Percentiles rank a stretch among this genome's conserved stretches.
Evolutionary conservation across 2,329 filamentous ascomycete species (phyloP).

Genomic region (Mariannaea sp.): DNA sequence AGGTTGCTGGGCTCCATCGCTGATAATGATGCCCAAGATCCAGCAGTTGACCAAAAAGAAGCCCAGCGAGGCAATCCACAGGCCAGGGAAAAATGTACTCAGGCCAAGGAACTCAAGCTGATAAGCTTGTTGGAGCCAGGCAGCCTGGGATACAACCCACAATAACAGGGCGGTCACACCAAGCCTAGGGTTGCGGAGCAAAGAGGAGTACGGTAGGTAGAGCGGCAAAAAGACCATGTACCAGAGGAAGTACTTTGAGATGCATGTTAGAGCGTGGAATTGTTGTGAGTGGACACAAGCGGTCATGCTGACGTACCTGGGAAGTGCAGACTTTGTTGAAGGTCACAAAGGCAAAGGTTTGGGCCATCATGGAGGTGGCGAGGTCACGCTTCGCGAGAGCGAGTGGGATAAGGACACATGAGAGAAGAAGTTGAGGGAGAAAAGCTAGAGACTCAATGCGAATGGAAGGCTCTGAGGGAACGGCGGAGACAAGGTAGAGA

Average conservation of each 20-base stretch:
- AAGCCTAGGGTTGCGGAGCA: conserved; percentile 62
- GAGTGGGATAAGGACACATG: conserved; percentile 75
- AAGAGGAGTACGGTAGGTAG: conserved; percentile 80
- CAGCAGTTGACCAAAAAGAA: conserved; percentile 90
- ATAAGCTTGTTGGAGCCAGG: conserved; percentile 78
- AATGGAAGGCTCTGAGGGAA: conserved; percentile 47
- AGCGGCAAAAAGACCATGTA: conserved; percentile 93
- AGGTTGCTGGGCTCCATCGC: conserved; percentile 55
- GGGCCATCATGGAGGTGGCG: conserved; percentile 83
- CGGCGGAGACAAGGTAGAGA: conserved; percentile 81
- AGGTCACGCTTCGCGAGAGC: conserved; percentile 80
- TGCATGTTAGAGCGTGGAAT: conserved; percentile 17
- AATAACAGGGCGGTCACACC: conserved; percentile 69
- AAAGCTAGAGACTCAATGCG: conserved; percentile 82
- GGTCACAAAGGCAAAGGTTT: conserved; percentile 95
- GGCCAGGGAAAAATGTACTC: conserved; percentile 83
- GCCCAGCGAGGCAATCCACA: conserved; percentile 74
- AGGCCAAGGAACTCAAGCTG: conserved; percentile 77
- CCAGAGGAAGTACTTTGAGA: conserved; percentile 89
- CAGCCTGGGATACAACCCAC: conserved; percentile 77
- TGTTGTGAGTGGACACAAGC: background rate
- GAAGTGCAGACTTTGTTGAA: conserved; percentile 99
- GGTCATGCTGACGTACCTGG: conserved; percentile 74
- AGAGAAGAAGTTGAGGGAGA: conserved; percentile 82
- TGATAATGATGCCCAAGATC: conserved; percentile 80